Conservation (phyloP, 1,139 yeast genomes). For the Geotrichum candidum region DNA sequence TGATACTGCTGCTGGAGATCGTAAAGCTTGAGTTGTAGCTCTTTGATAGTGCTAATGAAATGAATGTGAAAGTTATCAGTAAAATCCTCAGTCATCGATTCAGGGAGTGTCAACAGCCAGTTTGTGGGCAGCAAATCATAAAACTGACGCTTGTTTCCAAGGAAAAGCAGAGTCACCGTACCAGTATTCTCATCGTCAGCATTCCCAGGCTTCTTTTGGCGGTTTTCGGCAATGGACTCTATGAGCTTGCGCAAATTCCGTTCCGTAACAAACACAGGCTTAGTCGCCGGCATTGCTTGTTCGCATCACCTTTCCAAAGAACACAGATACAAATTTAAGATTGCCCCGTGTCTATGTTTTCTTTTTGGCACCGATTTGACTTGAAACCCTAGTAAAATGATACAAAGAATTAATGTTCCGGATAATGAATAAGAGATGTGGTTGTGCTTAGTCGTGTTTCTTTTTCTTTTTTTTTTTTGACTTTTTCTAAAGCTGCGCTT, state of each 20-base stretch:
- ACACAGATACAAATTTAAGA: neutral
- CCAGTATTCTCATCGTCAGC: neutral
- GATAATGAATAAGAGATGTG: neutral
- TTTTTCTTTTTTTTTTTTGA: neutral
- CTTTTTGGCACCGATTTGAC: neutral
- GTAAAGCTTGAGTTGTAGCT: neutral
- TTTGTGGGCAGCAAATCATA: constrained; percentile 3
- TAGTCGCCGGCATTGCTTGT: neutral
- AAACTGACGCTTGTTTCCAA: constrained; percentile 5
- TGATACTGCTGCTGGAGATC: neutral
- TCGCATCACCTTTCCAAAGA: neutral
- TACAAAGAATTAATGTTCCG: neutral
- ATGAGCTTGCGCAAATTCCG: constrained; percentile 3
- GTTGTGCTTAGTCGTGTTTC: neutral
- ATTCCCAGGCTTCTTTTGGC: neutral
- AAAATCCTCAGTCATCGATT: constrained; percentile 12
- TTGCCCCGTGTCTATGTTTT: neutral
- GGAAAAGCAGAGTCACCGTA: neutral
- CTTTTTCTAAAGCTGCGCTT: neutral
- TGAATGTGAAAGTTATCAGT: constrained; percentile 12
- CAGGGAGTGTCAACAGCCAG: constrained; percentile 7
- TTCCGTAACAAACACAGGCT: neutral
- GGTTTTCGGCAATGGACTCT: constrained; percentile 4
- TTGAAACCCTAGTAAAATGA: neutral
- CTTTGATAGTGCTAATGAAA: constrained; percentile 2